A percentile compares a stretch with the other conserved stretches of the same genome.
Conservation (phyloP, 1,284 basidiomycete species). For the Austroboletus niveus region DNA sequence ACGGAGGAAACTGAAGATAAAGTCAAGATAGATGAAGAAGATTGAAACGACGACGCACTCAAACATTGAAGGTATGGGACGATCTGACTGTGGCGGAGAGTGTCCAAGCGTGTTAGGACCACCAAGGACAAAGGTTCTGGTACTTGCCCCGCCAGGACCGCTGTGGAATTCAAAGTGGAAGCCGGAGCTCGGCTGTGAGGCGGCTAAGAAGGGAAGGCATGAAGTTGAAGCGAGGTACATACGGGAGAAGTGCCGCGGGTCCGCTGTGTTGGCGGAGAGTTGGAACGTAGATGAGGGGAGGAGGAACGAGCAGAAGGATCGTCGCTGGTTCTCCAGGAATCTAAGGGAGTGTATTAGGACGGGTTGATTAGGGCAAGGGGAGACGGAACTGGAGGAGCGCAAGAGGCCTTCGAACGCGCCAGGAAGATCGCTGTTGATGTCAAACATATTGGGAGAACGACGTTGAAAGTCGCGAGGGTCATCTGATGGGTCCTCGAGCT, state of each 20-base stretch:
- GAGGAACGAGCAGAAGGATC: background rate
- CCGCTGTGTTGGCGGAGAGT: conserved; percentile 19
- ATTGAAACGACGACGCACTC: conserved; percentile 37
- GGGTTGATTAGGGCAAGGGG: background rate
- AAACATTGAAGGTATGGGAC: conserved; percentile 43
- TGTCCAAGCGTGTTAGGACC: conserved; percentile 35
- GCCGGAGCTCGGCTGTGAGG: conserved; percentile 17
- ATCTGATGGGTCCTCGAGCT: conserved; percentile 72
- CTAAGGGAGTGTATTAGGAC: conserved; percentile 29
- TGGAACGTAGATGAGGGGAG: conserved; percentile 3
- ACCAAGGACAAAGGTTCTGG: conserved; percentile 46
- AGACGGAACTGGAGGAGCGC: conserved; percentile 4
- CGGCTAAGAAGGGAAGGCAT: conserved; percentile 1
- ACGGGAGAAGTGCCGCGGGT: conserved; percentile 23
- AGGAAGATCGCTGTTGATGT: conserved; percentile 35
- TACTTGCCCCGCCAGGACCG: conserved; percentile 32
- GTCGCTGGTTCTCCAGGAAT: conserved; percentile 1
- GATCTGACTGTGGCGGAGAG: conserved; percentile 13
- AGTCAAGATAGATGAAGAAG: background rate
- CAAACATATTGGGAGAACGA: conserved; percentile 27
- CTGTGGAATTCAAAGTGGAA: conserved; percentile 42
- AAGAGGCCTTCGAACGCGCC: conserved; percentile 46
- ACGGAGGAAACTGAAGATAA: conserved; percentile 37
- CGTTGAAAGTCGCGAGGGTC: conserved; percentile 67
- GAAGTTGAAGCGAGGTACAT: conserved; percentile 4